Conservation (phyloP, 257 asterid genomes). For the Salvia rosmarinus region DNA sequence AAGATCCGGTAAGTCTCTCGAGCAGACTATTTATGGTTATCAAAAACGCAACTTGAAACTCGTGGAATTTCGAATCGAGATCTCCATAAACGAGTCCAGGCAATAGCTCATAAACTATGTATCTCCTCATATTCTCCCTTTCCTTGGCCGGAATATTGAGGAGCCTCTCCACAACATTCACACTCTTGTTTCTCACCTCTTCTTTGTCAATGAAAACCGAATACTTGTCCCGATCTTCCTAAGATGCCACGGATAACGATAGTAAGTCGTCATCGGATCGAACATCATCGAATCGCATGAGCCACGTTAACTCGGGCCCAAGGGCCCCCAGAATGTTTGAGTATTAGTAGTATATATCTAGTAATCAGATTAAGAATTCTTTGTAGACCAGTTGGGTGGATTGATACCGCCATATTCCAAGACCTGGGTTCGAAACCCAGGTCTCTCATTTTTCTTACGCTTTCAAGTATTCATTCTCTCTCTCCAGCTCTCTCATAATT, state of each 20-base stretch:
- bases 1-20: slow-evolving; percentile 51
- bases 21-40: slow-evolving; percentile 61
- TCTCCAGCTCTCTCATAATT: too few species aligned
- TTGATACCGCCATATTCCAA: too few species aligned
- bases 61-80: slow-evolving; percentile 49
- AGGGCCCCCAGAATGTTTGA: too few species aligned
- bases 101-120: slow-evolving; percentile 61
- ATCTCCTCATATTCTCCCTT: slow-evolving; percentile 67
- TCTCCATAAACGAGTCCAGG: slow-evolving; percentile 65
- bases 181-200: slow-evolving; percentile 51
- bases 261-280: slow-evolving; percentile 64
- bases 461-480: too few species aligned
- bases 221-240: slow-evolving; percentile 51
- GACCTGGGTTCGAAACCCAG: too few species aligned
- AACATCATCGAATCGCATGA: slow-evolving; percentile 69
- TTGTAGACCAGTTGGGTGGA: too few species aligned
- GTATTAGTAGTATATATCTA: too few species aligned
- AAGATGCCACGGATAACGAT: slow-evolving; percentile 79
- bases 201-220: slow-evolving; percentile 62
- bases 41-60: slow-evolving; percentile 70
- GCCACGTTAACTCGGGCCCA: too few species aligned
- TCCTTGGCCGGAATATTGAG: slow-evolving; percentile 45
- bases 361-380: too few species aligned
- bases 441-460: too few species aligned
- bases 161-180: slow-evolving; percentile 57